Evolutionary conservation across 768 basidiomycete species (phyloP).

Genomic region (Mycena amicta): DNA sequence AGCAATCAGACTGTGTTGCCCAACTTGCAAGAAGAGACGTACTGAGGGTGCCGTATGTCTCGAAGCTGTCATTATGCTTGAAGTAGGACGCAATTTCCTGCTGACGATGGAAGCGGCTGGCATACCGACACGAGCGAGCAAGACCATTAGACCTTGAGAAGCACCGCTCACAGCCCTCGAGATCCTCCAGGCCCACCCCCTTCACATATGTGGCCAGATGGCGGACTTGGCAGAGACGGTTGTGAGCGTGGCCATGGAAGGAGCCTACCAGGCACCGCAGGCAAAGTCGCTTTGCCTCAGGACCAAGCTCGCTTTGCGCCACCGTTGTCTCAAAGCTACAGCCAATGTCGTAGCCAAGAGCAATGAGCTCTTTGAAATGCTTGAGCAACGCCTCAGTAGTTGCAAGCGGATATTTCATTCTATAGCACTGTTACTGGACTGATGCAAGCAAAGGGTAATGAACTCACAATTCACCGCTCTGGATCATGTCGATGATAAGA

Average conservation of each 20-base stretch:
- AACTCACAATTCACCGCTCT: slow-evolving; percentile 40
- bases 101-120: slow-evolving; percentile 9
- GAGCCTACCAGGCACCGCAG: background rate
- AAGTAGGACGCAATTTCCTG: slow-evolving; percentile 1
- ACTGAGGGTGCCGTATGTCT: slow-evolving; percentile 11
- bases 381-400: background rate
- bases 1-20: background rate
- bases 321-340: slow-evolving; percentile 20
- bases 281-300: background rate
- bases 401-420: slow-evolving; percentile 17
- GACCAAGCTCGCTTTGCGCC: background rate
- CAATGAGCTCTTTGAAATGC: background rate
- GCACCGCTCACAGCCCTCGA: slow-evolving; percentile 17
- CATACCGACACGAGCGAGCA: slow-evolving; percentile 4
- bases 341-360: slow-evolving; percentile 16
- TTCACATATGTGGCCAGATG: slow-evolving; percentile 13
- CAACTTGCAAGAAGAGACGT: background rate
- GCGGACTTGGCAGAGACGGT: slow-evolving; percentile 11
- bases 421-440: background rate
- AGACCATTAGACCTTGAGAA: slow-evolving; percentile 12
- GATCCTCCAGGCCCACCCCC: slow-evolving; percentile 15
- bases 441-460: background rate
- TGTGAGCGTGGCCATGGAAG: slow-evolving; percentile 20
- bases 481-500: slow-evolving; percentile 35
- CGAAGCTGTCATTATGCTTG: slow-evolving; percentile 1